Base-by-base conservation (phyloP, 768 basidiomycete species). In the Strobilomyces dryophilus region DNA sequence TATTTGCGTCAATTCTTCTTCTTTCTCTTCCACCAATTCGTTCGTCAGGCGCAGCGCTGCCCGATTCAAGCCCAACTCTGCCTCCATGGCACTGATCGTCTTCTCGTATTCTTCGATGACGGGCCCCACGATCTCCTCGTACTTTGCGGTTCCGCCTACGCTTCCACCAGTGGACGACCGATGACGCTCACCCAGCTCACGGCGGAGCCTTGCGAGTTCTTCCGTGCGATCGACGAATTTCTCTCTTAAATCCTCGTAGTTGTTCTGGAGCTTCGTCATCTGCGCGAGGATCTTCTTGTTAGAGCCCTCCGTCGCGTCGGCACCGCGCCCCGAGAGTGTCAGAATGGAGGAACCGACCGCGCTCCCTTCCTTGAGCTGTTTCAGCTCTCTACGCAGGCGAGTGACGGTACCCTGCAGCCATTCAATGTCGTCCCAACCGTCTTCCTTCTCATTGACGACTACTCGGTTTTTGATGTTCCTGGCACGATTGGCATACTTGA, bases 21-120 rank as follows among this genome's bases (percentile, higher is more conserved):
- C 92, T 69, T 92, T 94, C 72, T 97, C 94, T 57, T 91, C 87
- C 42, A 92, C 85, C 71, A 97, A 77, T 61, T 95, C 92, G 67
- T 97, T 95, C 48, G 95, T 92, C 62, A 93, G 87, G 47, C 89
- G 74, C 66, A 97, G 73, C 18, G 94, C 92, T 2, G 90, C 92
- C 46, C 88, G 79, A 60, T 93, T 93, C 51, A 95, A 76, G 59
- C 81, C 89, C 49, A 97, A 77, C 70, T 95, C 93, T 0, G 89
- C 90, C 70, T 99, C 97, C 79, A 99, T 88, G 3, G 92, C 87
- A 39, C 84, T 81, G 59, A 98, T 95, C 1, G 93, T 92, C 77
- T 95, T 93, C 76, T 99, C 95, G 71, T 99, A 99, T 73, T 98
- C 94, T 71, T 97, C 91, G 47, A 99, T 97, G 61, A 99, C 94